phyloP scores from a whole-genome alignment of 805 yeast genomes.

The Isabelozyma gotoi region DNA sequence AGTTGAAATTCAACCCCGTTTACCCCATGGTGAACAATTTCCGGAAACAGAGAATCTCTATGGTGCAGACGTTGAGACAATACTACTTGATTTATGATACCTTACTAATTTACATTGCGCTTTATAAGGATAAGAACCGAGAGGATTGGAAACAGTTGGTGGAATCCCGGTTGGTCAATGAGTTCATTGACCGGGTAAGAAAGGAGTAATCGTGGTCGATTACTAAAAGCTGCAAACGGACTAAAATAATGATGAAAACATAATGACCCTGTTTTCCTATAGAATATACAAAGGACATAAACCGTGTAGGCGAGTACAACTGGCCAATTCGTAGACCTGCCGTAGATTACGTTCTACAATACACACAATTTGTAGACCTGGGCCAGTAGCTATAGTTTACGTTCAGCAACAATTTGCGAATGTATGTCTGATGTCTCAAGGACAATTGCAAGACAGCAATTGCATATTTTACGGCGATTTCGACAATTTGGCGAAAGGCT shows the following conservation, averaged over 20 bases:
- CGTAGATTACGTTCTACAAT: too few species aligned
- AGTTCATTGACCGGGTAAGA: conserved; percentile 7
- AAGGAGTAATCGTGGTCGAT: too few species aligned
- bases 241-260: not conserved
- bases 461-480: too few species aligned
- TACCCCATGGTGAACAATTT: conserved; percentile 46
- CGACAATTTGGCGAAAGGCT: too few species aligned
- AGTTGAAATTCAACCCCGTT: conserved; percentile 38
- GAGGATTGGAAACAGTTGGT: conserved; percentile 8
- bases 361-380: too few species aligned
- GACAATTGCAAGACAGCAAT: too few species aligned
- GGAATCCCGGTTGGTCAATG: conserved; percentile 8
- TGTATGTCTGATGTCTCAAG: too few species aligned
- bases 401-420: too few species aligned
- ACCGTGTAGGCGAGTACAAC: too few species aligned
- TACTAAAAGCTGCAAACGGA: too few species aligned
- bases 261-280: not conserved
- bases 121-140: conserved; percentile 1
- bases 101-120: conserved; percentile 18
- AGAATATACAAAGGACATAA: not conserved
- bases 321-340: too few species aligned
- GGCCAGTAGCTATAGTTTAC: too few species aligned
- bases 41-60: conserved; percentile 52
- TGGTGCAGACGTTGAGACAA: conserved; percentile 60
- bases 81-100: conserved; percentile 51